A percentile compares a stretch with the other conserved stretches of the same genome.
These are phyloP conservation scores for Sungouiozyma ichnusensis DNA, from an alignment of 805 yeast species.

Conservation along the genomic window DNA sequence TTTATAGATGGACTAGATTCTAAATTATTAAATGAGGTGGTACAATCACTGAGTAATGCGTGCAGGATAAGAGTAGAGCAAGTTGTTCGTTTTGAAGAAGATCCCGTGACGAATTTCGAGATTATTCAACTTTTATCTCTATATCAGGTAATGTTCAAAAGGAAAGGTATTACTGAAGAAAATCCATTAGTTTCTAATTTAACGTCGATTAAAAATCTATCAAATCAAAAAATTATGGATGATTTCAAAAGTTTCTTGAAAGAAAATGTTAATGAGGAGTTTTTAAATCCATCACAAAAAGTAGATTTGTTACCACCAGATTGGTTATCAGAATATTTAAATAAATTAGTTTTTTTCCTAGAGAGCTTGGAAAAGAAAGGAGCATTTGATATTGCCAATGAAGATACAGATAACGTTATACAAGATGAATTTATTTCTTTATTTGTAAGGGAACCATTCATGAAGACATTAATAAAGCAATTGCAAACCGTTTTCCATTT, in stretches of 20 bases:
- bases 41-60: conserved; percentile 35
- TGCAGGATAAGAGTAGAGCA: conserved; percentile 57
- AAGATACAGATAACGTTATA: conserved; percentile 27
- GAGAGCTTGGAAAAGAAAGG: conserved; percentile 38
- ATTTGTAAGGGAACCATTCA: conserved; percentile 35
- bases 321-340: conserved; percentile 57
- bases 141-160: conserved; percentile 55
- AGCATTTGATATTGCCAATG: conserved; percentile 7
- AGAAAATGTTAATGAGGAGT: conserved; percentile 16
- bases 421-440: conserved; percentile 31
- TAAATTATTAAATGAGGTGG: conserved; percentile 23
- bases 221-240: conserved; percentile 16
- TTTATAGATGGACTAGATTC: conserved; percentile 20
- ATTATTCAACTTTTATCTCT: conserved; percentile 55
- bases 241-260: conserved; percentile 15
- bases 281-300: conserved; percentile 8
- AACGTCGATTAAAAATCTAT: conserved; percentile 8
- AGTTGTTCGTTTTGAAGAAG: conserved; percentile 52
- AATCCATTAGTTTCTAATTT: conserved; percentile 16
- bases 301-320: conserved; percentile 72
- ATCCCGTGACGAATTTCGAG: conserved; percentile 44
- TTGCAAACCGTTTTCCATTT: conserved; percentile 22
- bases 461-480: conserved; percentile 20
- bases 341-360: conserved; percentile 40
- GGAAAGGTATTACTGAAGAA: conserved; percentile 28